Conservation (phyloP, 495 filamentous ascomycete species). For the Xylaria intraflava region DNA sequence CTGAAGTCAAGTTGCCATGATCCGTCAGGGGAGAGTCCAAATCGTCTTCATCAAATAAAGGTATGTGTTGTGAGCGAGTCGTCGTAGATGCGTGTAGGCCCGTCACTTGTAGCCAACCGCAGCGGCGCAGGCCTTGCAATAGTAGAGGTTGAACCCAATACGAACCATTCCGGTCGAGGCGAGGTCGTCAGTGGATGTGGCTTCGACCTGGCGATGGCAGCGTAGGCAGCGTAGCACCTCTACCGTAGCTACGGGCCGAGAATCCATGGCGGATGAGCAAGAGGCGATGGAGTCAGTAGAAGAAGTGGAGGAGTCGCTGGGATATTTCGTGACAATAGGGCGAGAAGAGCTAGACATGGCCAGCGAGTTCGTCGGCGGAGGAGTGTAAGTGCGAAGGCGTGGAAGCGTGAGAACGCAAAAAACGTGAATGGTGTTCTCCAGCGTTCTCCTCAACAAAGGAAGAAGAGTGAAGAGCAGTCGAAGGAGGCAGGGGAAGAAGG, state of each 20-base stretch:
- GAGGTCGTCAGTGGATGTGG: constrained; percentile 48
- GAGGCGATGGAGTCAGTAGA: constrained; percentile 39
- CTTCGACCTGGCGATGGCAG: constrained; percentile 49
- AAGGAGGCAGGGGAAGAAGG: no score
- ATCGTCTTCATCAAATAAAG: not conserved
- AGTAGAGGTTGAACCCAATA: constrained; percentile 73
- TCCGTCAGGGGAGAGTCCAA: not conserved
- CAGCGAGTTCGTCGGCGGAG: not conserved
- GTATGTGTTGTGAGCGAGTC: not conserved
- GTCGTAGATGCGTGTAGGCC: not conserved
- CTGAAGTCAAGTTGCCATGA: not conserved
- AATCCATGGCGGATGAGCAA: constrained; percentile 37
- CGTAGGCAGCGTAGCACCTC: constrained; percentile 49
- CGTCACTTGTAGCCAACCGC: constrained; percentile 65
- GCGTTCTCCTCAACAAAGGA: no score
- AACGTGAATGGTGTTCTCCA: no score
- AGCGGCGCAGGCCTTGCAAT: constrained; percentile 66
- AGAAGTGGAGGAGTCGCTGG: constrained; percentile 30
- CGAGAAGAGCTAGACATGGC: constrained; percentile 24
- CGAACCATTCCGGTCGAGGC: constrained; percentile 53
- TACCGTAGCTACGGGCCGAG: constrained; percentile 41
- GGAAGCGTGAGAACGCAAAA: no score
- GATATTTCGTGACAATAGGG: constrained; percentile 30
- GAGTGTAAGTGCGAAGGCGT: no score
- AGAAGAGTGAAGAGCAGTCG: no score